These are phyloP conservation scores for Fusarium abutilonis DNA, from an alignment of 2,329 filamentous ascomycete genomes.

Conservation along the genomic window DNA sequence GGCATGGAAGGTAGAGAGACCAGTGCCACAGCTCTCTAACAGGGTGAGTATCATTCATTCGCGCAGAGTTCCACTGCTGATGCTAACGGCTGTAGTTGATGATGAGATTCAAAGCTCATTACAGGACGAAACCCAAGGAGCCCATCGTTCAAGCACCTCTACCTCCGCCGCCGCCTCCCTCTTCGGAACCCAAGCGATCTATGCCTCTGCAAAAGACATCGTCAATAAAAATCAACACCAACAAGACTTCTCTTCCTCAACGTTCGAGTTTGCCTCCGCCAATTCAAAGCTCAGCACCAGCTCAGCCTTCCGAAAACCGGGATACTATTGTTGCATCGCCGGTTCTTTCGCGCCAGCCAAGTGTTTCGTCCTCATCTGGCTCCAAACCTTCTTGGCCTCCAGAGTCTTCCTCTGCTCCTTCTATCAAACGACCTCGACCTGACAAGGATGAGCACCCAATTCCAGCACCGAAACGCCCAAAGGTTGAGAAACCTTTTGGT, in stretches of 20 bases:
- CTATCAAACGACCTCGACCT: constrained; percentile 51
- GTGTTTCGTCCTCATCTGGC: constrained; percentile 33
- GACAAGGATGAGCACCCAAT: constrained; percentile 51
- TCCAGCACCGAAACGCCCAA: constrained; percentile 54
- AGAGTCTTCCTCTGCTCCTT: constrained; percentile 36
- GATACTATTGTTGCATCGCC: constrained; percentile 46
- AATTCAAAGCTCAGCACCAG: constrained; percentile 19
- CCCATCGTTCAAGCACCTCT: constrained; percentile 39
- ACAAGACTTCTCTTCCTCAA: constrained; percentile 44
- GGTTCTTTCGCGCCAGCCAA: constrained; percentile 39
- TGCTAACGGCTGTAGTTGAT: constrained; percentile 48
- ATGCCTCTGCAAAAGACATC: constrained; percentile 46
- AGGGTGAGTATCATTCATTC: constrained; percentile 46
- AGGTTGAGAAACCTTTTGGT: constrained; percentile 48
- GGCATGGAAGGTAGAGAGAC: constrained; percentile 53
- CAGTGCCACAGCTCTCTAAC: constrained; percentile 50
- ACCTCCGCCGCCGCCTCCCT: constrained; percentile 21
- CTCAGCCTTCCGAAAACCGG: constrained; percentile 26
- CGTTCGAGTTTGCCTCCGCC: constrained; percentile 18
- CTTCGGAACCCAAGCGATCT: constrained; percentile 45
- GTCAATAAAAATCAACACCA: constrained; percentile 54
- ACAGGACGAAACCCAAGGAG: constrained; percentile 50
- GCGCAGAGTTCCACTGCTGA: not conserved
- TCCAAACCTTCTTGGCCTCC: constrained; percentile 34
- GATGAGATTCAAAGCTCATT: constrained; percentile 53